A percentile compares a stretch with the other conserved stretches of the same genome.
These are phyloP conservation scores for Zangia roseola DNA, from an alignment of 768 basidiomycete species.

Conservation along the genomic window DNA sequence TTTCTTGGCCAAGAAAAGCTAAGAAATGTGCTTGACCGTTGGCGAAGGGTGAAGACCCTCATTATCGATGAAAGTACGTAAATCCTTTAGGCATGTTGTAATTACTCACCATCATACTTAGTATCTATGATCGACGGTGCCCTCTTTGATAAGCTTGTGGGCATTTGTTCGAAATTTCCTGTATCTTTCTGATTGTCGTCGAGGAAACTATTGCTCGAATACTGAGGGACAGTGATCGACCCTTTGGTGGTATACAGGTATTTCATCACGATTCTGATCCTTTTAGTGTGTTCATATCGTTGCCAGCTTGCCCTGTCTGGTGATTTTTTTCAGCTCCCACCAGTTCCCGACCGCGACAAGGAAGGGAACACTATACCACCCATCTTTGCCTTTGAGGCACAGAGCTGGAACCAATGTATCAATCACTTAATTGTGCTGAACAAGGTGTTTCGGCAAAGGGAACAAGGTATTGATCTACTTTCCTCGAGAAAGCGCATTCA, in stretches of 20 bases:
- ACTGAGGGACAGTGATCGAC: conserved; percentile 48
- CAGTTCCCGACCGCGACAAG: conserved; percentile 56
- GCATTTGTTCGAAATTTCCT: conserved; percentile 29
- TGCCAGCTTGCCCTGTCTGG: conserved; percentile 78
- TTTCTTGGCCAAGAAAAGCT: conserved; percentile 43
- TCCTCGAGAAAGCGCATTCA: neutral
- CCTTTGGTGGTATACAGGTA: conserved; percentile 89
- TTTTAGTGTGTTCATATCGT: neutral
- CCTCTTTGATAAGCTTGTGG: conserved; percentile 80
- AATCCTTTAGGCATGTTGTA: neutral
- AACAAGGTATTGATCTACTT: conserved; percentile 51
- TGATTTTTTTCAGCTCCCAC: conserved; percentile 91
- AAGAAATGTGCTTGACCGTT: conserved; percentile 49
- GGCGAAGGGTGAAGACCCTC: conserved; percentile 60
- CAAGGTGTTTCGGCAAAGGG: conserved; percentile 86
- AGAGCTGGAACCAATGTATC: conserved; percentile 69
- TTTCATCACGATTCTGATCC: neutral
- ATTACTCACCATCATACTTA: conserved; percentile 27
- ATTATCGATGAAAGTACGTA: conserved; percentile 83
- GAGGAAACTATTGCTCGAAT: conserved; percentile 63
- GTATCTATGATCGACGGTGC: conserved; percentile 88
- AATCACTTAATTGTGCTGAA: conserved; percentile 54
- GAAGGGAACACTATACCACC: conserved; percentile 49
- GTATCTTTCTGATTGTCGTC: conserved; percentile 27
- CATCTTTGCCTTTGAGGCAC: conserved; percentile 78